Conservation (phyloP, 2,329 filamentous ascomycete genomes). For the Alternaria gansuensis region DNA sequence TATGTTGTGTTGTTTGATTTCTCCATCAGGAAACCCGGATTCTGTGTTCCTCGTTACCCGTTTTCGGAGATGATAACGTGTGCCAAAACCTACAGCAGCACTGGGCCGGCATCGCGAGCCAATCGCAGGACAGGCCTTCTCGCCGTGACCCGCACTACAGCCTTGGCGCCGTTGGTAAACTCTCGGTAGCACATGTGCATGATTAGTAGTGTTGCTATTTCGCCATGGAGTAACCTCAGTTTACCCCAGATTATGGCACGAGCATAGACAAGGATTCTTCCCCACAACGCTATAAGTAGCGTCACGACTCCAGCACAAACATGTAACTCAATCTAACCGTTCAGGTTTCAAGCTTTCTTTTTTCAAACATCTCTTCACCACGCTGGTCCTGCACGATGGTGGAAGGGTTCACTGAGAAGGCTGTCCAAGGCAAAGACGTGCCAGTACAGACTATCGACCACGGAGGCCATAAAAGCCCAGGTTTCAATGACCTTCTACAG, state of each 20-base stretch:
- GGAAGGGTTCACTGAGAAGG: background rate
- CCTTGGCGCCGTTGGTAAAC: background rate
- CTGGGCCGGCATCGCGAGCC: background rate
- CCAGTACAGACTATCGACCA: background rate
- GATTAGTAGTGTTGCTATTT: background rate
- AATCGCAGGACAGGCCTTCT: background rate
- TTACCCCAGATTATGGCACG: too few species aligned
- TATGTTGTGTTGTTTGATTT: background rate
- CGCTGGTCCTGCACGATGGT: background rate
- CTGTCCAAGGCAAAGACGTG: background rate
- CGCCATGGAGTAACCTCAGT: slow-evolving; percentile 1
- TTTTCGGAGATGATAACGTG: background rate
- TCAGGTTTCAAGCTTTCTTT: background rate
- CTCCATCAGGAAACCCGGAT: background rate
- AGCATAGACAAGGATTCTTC: background rate
- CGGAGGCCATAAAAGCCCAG: background rate
- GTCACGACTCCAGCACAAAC: background rate
- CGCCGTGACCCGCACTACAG: background rate
- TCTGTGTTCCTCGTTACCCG: background rate
- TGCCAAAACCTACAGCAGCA: background rate
- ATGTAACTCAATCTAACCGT: background rate
- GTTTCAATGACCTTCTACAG: background rate
- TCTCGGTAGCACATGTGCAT: background rate
- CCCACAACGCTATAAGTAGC: background rate
- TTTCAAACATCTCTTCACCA: background rate